Evolutionary conservation across 306 rosid species (phyloP).

Genomic region (Prunus davidiana): DNA sequence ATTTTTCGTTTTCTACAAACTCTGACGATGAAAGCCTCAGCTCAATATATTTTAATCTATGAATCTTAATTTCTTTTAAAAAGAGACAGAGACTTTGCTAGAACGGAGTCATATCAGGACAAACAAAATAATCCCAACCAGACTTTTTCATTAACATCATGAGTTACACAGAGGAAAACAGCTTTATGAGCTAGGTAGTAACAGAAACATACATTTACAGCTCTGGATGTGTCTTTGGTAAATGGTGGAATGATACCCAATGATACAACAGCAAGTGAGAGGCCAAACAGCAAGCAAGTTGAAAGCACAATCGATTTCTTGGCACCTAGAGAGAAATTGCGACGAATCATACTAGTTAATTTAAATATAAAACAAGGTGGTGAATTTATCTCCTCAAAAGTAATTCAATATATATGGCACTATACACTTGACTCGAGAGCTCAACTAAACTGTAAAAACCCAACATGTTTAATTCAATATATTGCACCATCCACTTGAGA

Average conservation of each 20-base stretch:
- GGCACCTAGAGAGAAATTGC: conserved; percentile 57
- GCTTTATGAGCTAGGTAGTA: not conserved
- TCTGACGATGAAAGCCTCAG: no score
- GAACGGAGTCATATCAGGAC: no score
- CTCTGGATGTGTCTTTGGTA: conserved; percentile 71
- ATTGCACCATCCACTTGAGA: not conserved
- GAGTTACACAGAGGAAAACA: not conserved
- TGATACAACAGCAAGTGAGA: conserved; percentile 48
- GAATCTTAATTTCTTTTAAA: no score
- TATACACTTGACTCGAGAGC: not conserved
- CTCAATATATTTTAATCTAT: no score
- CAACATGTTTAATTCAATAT: not conserved
- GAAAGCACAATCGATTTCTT: conserved; percentile 54
- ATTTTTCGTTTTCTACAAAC: no score
- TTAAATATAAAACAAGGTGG: not conserved
- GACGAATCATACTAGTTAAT: not conserved
- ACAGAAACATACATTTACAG: conserved; percentile 66
- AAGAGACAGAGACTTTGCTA: no score
- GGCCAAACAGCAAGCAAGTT: conserved; percentile 53
- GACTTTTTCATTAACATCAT: not conserved
- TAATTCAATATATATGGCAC: not conserved
- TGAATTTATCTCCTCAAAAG: not conserved
- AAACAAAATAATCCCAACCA: no score
- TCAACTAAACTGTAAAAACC: not conserved
- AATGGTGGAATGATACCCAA: conserved; percentile 72